These are phyloP conservation scores for Ophiocytium majus DNA, from an alignment of 352 stramenopile species.

Conservation along the genomic window DNA sequence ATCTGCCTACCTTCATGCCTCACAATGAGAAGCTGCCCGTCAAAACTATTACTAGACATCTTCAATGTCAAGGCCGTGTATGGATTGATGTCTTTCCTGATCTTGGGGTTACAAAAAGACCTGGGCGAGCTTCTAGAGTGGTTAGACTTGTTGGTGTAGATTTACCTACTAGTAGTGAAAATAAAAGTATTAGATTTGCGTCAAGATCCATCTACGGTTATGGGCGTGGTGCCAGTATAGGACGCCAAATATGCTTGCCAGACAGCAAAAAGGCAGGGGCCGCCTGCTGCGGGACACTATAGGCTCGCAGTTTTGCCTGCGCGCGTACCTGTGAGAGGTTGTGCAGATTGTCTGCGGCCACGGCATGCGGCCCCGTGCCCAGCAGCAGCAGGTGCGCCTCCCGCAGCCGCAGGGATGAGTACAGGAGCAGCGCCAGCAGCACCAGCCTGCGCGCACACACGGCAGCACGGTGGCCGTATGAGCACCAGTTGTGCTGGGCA, in stretches of 20 bases:
- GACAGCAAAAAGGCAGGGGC: too few relatives aligned
- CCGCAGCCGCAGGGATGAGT: not conserved
- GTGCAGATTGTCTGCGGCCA: not conserved
- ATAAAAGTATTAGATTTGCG: too few relatives aligned
- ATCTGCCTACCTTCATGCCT: slow-evolving; percentile 5
- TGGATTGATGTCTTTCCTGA: slow-evolving; percentile 1
- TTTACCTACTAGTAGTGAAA: too few relatives aligned
- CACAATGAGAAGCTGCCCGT: slow-evolving; percentile 21
- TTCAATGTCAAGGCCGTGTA: slow-evolving; percentile 16
- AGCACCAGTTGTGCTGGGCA: too few relatives aligned
- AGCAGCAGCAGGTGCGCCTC: slow-evolving; percentile 11
- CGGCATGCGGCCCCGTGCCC: not conserved
- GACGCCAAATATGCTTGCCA: too few relatives aligned
- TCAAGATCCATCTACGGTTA: too few relatives aligned
- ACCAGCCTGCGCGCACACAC: not conserved
- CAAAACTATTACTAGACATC: slow-evolving; percentile 25
- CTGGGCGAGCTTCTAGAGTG: not conserved
- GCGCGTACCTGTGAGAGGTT: not conserved
- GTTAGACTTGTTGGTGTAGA: too few relatives aligned
- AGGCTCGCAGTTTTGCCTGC: too few relatives aligned
- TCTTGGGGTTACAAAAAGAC: slow-evolving; percentile 14
- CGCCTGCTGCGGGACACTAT: too few relatives aligned
- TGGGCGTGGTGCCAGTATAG: too few relatives aligned
- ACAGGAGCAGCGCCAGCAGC: slow-evolving; percentile 13
- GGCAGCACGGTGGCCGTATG: too few relatives aligned